Base-by-base conservation (phyloP, 441 rosid genomes). In the Cnidoscolus chayamansa region DNA sequence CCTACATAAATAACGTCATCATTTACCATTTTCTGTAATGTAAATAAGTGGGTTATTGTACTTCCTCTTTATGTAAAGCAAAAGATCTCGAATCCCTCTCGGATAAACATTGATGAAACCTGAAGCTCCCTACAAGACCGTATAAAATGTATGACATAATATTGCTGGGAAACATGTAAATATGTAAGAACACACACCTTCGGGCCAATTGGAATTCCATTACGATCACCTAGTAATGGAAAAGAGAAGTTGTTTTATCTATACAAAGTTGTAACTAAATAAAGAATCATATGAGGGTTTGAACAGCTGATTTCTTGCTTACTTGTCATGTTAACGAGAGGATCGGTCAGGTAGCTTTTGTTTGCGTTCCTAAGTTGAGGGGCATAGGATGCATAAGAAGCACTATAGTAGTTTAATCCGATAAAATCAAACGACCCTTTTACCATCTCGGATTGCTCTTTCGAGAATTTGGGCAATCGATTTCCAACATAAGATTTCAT, bases 391-490 rank as follows among this genome's bases (percentile, higher is more conserved):
- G 80, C 90, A 49, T 84, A 88, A 51, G 55, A 64, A 13, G 85
- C 49, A 15, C 82, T 75, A 45, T 86, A 86, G 31, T 86, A 84
- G 58, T 83, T 87, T 54, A 87, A 65, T 16, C 88, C 88, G 1
- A 87, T 47, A 77, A 87, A 87, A 80, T 84, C 88, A 63, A 72
- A 72, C 0, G 92, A 86, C 9, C 83, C 85, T 63, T 80, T 83
- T 3, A 87, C 30, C 62, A 76, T 8, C 10, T 59, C 2, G 0
- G 84, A 79, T 69, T 86, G 72, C 53, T 81, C 72, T 8, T 59
- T 4, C 0, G 86, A 55, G 61, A 88, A 86, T 66, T 76, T 74
- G 7, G 92, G 90, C 32, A 88, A 57, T 59, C 88, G 70, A 7
- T 76, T 50, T 0, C 80, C 79, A 0, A 77, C 84, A 1, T 78